A percentile compares a stretch with the other conserved stretches of the same genome.
phyloP scores from a whole-genome alignment of 1,284 basidiomycete genomes.

The Psilocybe mexicana region DNA sequence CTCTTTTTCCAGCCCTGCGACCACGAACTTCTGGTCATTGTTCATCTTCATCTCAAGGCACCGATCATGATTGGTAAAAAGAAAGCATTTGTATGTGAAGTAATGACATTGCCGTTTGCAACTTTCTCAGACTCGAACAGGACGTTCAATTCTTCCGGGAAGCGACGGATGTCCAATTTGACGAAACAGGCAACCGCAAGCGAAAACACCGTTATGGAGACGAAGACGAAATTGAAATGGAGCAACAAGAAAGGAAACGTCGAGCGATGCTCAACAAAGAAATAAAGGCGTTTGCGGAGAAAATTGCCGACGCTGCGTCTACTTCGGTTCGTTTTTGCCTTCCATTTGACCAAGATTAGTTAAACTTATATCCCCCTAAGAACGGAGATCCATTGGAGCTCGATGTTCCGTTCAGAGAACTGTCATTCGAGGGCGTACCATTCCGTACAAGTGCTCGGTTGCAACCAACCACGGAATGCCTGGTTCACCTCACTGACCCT shows the following conservation, averaged over 20 bases:
- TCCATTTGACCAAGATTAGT: conserved; percentile 18
- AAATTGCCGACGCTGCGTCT: conserved; percentile 86
- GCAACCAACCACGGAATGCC: conserved; percentile 96
- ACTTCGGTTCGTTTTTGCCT: conserved; percentile 42
- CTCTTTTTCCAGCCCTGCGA: conserved; percentile 99
- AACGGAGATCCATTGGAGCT: conserved; percentile 84
- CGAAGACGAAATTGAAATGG: conserved; percentile 99
- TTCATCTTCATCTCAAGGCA: conserved; percentile 92
- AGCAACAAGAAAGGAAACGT: conserved; percentile 94
- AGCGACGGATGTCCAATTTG: conserved; percentile 96
- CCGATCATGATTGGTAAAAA: conserved; percentile 99
- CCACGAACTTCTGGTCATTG: conserved; percentile 91
- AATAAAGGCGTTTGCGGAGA: conserved; percentile 93
- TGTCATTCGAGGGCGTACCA: conserved; percentile 97
- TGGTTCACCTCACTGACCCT: conserved; percentile 93
- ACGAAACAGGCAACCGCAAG: conserved; percentile 99
- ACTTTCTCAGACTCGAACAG: conserved; percentile 36
- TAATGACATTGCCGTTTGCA: conserved; percentile 1
- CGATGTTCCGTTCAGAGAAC: conserved; percentile 96
- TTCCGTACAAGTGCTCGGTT: conserved; percentile 93
- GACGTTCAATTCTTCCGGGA: conserved; percentile 99
- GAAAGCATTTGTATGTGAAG: conserved; percentile 78
- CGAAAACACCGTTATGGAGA: conserved; percentile 97
- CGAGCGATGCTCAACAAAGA: conserved; percentile 92
- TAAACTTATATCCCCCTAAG: conserved; percentile 40